Evolutionary conservation across 2,329 filamentous ascomycete species (phyloP).

Genomic region (Cladosporium colombiae): DNA sequence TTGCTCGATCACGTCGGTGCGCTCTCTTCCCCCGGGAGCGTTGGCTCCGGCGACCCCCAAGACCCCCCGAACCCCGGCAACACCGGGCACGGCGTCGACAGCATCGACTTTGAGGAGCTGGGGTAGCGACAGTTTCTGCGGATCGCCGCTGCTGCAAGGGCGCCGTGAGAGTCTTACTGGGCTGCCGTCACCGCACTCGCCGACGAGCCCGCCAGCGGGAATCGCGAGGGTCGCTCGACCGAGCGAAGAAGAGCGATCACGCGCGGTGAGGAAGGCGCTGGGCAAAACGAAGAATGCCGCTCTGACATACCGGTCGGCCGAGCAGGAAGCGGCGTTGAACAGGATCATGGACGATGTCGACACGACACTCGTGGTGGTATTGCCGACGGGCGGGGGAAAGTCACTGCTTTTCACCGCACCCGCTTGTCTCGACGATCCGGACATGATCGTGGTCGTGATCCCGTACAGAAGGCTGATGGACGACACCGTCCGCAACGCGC

Average conservation of each 20-base stretch:
- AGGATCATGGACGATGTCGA: background rate
- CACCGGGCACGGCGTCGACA: background rate
- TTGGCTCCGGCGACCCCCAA: background rate
- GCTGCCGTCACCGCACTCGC: background rate
- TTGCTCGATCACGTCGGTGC: background rate
- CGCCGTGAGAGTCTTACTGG: no score
- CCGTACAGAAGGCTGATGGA: constrained; percentile 26
- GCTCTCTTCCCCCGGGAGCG: background rate
- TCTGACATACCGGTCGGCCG: background rate
- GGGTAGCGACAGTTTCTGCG: background rate
- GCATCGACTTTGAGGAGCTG: background rate
- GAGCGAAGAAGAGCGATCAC: background rate
- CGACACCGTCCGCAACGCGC: constrained; percentile 20
- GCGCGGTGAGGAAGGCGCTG: background rate
- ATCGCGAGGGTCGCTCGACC: background rate
- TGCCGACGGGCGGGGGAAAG: background rate
- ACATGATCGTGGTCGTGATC: constrained; percentile 28
- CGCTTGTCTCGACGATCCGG: constrained; percentile 23
- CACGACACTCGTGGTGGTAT: background rate
- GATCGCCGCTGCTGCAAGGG: background rate
- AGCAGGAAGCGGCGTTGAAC: background rate
- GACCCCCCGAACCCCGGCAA: background rate
- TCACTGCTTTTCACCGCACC: constrained; percentile 22
- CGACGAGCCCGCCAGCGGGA: background rate
- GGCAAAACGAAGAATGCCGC: background rate